Conservation (phyloP, 2,329 filamentous ascomycete genomes). For the Xylariaceae sp. region DNA sequence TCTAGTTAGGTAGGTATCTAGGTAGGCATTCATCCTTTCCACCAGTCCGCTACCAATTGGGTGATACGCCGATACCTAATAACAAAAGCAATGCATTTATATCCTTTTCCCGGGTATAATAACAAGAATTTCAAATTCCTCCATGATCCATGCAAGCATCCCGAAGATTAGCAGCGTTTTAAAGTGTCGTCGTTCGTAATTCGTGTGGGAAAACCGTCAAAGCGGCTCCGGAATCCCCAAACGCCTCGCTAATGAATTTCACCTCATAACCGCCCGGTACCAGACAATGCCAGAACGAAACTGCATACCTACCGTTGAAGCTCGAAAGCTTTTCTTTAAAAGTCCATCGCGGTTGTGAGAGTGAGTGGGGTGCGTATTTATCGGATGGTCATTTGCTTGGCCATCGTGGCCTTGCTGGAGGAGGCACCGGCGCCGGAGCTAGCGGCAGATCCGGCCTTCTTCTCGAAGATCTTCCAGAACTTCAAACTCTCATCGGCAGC, state of each 20-base stretch:
- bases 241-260: constrained; percentile 27
- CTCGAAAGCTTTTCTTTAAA: constrained; percentile 15
- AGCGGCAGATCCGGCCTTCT: constrained; percentile 74
- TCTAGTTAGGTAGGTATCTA: background rate
- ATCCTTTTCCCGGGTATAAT: constrained; percentile 12
- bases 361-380: constrained; percentile 35
- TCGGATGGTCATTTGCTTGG: constrained; percentile 93
- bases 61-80: too few relatives aligned
- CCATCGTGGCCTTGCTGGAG: constrained; percentile 74
- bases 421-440: constrained; percentile 60
- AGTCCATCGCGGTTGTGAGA: constrained; percentile 18
- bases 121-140: constrained; percentile 10
- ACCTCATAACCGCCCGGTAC: constrained; percentile 25
- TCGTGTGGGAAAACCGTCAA: constrained; percentile 20
- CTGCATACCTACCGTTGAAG: constrained; percentile 30
- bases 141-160: constrained; percentile 16
- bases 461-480: constrained; percentile 99
- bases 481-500: constrained; percentile 96
- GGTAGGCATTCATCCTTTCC: background rate
- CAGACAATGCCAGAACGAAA: constrained; percentile 29
- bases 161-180: constrained; percentile 15
- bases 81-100: too few relatives aligned
- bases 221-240: constrained; percentile 20
- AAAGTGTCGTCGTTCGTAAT: constrained; percentile 23
- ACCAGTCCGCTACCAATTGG: background rate